phyloP scores from a whole-genome alignment of 106 monocot species.

The Xerophyta viscosa region DNA sequence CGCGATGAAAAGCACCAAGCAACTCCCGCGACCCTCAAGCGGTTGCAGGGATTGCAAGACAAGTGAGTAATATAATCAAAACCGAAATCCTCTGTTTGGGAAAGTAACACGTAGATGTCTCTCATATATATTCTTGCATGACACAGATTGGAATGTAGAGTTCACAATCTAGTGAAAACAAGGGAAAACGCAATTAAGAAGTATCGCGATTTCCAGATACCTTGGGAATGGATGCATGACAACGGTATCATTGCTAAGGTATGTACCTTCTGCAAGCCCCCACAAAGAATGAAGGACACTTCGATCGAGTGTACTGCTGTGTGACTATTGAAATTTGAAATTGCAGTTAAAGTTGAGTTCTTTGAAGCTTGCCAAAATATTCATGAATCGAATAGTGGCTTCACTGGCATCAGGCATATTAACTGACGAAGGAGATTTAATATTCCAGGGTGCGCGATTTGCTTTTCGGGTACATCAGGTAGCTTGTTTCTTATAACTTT shows the following conservation, averaged over 20 bases:
- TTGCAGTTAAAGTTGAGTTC: constrained; percentile 51
- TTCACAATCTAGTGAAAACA: constrained; percentile 37
- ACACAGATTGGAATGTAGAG: constrained; percentile 38
- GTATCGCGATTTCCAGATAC: constrained; percentile 39
- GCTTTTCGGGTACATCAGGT: constrained; percentile 66
- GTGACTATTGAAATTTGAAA: too few relatives aligned
- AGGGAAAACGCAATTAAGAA: constrained; percentile 32
- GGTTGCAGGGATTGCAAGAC: constrained; percentile 48
- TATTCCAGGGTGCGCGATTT: constrained; percentile 53
- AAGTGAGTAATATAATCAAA: too few relatives aligned
- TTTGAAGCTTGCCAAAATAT: constrained; percentile 44
- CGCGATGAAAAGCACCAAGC: constrained; percentile 25
- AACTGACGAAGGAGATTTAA: constrained; percentile 36
- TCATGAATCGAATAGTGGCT: constrained; percentile 42
- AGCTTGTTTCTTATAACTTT: background rate
- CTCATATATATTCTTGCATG: background rate
- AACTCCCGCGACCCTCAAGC: constrained; percentile 23
- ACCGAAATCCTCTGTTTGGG: too few relatives aligned
- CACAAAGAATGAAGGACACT: too few relatives aligned
- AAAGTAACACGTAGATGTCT: too few relatives aligned
- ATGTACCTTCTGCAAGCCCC: too few relatives aligned
- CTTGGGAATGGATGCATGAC: constrained; percentile 61
- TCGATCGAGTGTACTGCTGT: too few relatives aligned
- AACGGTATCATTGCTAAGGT: constrained; percentile 38
- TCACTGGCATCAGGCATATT: constrained; percentile 14